These are phyloP conservation scores for Rhododendron molle DNA, from an alignment of 148 eudicot species.

Conservation along the genomic window DNA sequence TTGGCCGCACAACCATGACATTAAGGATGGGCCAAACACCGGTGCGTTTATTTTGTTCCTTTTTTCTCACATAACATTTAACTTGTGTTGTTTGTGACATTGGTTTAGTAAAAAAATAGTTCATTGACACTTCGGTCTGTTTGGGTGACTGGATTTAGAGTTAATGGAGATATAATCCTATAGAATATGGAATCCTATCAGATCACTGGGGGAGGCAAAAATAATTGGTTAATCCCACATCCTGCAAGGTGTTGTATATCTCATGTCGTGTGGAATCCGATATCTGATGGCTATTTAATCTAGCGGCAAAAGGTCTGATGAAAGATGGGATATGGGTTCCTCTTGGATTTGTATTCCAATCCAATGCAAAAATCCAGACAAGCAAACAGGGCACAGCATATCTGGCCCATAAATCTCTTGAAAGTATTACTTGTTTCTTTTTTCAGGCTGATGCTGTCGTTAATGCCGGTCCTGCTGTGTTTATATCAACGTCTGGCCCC, in stretches of 20 bases:
- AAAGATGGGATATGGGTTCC: background rate
- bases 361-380: background rate
- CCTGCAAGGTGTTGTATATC: background rate
- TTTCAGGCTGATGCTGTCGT: conserved; percentile 45
- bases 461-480: conserved; percentile 52
- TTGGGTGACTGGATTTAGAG: background rate
- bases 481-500: conserved; percentile 44
- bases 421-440: background rate
- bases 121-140: background rate
- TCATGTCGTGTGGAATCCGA: background rate
- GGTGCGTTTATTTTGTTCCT: conserved; percentile 23
- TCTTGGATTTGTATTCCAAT: background rate
- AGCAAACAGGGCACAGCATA: background rate
- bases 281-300: background rate
- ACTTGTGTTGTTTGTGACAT: background rate
- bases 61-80: background rate
- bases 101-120: background rate
- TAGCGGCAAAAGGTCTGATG: background rate
- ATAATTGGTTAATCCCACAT: background rate
- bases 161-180: background rate
- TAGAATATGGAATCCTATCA: background rate
- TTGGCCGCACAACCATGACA: conserved; percentile 53
- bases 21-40: conserved; percentile 47
- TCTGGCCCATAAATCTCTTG: background rate
- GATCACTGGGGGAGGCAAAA: background rate